These are phyloP conservation scores for Madurella mycetomatis DNA, from an alignment of 2,329 filamentous ascomycete species.

Conservation along the genomic window DNA sequence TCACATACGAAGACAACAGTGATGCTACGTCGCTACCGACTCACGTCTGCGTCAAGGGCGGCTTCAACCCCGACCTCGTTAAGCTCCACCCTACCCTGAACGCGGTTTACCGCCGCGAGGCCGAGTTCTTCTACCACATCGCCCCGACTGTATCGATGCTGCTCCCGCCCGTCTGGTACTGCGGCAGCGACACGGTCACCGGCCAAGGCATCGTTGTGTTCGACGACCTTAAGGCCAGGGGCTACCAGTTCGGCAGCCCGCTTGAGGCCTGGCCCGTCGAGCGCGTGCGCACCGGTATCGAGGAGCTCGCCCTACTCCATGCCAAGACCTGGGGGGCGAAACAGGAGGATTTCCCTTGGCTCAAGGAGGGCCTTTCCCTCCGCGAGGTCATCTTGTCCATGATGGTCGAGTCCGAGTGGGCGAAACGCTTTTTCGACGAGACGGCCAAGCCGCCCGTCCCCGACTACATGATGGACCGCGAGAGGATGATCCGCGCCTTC, in stretches of 20 bases:
- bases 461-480: conserved; percentile 13
- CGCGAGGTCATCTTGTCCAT: conserved; percentile 10
- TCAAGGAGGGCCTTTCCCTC: conserved; percentile 15
- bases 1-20: conserved; percentile 50
- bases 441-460: conserved; percentile 14
- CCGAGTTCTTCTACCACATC: conserved; percentile 22
- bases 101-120: conserved; percentile 28
- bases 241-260: conserved; percentile 42
- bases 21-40: conserved; percentile 7
- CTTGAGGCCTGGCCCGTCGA: conserved; percentile 31
- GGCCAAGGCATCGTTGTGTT: conserved; percentile 62
- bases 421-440: conserved; percentile 13
- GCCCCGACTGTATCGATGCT: conserved; percentile 25
- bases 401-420: conserved; percentile 12
- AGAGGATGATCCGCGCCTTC: conserved; percentile 27
- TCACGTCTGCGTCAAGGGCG: conserved; percentile 46
- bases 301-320: conserved; percentile 39
- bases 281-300: conserved; percentile 29
- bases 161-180: conserved; percentile 16
- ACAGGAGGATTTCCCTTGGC: conserved; percentile 31
- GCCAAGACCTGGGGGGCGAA: conserved; percentile 36
- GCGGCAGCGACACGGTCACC: conserved; percentile 27
- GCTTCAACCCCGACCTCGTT: conserved; percentile 52
- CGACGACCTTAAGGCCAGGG: conserved; percentile 59
- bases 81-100: conserved; percentile 18